These are phyloP conservation scores for Aspergillus ustus DNA, from an alignment of 2,329 filamentous ascomycete species.

Conservation along the genomic window DNA sequence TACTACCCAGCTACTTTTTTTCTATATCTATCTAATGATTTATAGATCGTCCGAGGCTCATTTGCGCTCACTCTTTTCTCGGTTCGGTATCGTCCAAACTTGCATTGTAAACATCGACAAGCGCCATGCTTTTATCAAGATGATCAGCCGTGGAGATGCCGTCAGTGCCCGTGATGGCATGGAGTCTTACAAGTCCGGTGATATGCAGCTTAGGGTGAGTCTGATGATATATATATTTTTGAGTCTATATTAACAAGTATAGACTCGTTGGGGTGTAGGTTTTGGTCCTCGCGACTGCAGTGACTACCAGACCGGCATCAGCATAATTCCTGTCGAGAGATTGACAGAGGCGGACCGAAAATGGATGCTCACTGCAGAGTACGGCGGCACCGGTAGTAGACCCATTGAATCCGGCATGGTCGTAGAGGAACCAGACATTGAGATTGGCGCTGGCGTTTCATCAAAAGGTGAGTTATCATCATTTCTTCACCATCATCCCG, in stretches of 20 bases:
- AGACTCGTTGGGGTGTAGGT: constrained; percentile 97
- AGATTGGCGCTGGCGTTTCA: constrained; percentile 95
- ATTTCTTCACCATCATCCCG: not conserved
- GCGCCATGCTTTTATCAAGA: constrained; percentile 98
- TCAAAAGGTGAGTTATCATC: constrained; percentile 69
- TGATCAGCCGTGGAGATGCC: constrained; percentile 87
- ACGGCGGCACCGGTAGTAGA: constrained; percentile 85
- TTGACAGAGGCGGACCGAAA: constrained; percentile 96
- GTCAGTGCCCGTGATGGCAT: constrained; percentile 83
- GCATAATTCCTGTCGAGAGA: constrained; percentile 87
- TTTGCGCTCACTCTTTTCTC: constrained; percentile 77
- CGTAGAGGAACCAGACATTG: constrained; percentile 96
- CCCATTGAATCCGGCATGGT: constrained; percentile 81
- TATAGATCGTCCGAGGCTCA: constrained; percentile 76
- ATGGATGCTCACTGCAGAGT: constrained; percentile 94
- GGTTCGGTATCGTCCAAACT: constrained; percentile 87
- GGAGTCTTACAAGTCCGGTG: constrained; percentile 75
- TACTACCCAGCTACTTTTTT: constrained; percentile 28
- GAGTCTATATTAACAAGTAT: constrained; percentile 36
- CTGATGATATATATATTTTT: no score
- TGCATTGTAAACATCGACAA: constrained; percentile 99
- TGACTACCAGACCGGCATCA: constrained; percentile 90
- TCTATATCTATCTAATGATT: constrained; percentile 23
- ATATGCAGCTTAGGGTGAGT: constrained; percentile 73
- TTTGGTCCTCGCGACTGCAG: constrained; percentile 97